These are phyloP conservation scores for Aaosphaeria arxii DNA, from an alignment of 2,329 filamentous ascomycete species.

Conservation along the genomic window DNA sequence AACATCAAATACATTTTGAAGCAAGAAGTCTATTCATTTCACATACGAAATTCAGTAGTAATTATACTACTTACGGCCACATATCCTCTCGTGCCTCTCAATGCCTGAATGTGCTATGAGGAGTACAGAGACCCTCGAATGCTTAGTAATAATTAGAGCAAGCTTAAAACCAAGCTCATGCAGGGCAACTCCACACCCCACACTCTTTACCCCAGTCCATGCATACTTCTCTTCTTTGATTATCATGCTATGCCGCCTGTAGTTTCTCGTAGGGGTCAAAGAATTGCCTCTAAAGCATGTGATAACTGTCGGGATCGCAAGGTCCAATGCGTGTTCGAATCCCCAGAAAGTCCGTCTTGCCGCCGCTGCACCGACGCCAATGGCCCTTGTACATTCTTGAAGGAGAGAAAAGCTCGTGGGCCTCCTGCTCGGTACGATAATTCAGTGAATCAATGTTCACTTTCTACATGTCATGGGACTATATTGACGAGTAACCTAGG, in stretches of 20 bases:
- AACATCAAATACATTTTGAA: no score
- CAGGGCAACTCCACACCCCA: no score
- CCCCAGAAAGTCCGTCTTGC: conserved; percentile 4
- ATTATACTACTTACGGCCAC: no score
- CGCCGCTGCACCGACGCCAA: conserved; percentile 3
- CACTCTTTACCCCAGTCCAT: no score
- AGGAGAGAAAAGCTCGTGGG: conserved; percentile 9
- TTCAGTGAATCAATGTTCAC: not conserved
- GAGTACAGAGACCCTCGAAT: no score
- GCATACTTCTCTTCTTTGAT: no score
- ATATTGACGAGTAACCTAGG: not conserved
- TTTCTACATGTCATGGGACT: not conserved
- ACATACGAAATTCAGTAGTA: no score
- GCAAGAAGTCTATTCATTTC: no score
- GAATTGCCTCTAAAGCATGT: conserved; percentile 14
- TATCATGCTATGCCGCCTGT: conserved; percentile 9
- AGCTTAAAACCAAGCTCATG: no score
- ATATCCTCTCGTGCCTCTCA: no score
- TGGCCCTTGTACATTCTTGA: conserved; percentile 9
- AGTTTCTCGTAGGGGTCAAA: conserved; percentile 7
- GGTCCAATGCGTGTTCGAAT: conserved; percentile 10
- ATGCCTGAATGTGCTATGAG: no score
- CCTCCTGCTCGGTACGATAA: conserved; percentile 6
- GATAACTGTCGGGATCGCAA: conserved; percentile 10
- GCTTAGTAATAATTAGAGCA: no score